These are phyloP conservation scores for Stereocaulon alpinum DNA, from an alignment of 495 filamentous ascomycete species.

Conservation along the genomic window DNA sequence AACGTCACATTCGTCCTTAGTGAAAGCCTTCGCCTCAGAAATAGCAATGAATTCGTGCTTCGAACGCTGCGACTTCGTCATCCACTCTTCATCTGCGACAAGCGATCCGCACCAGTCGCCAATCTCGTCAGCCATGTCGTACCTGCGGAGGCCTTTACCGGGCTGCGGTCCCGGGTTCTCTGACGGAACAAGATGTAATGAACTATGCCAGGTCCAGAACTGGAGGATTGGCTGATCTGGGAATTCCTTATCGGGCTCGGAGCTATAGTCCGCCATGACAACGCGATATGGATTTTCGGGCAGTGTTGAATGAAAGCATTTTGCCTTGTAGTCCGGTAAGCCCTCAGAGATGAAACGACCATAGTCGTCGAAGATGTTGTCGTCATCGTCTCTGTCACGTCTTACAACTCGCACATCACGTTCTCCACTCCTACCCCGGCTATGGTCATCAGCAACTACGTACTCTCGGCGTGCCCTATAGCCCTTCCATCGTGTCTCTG, in stretches of 20 bases:
- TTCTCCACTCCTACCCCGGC: background rate
- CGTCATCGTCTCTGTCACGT: background rate
- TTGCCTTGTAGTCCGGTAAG: background rate
- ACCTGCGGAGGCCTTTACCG: background rate
- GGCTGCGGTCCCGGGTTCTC: conserved; percentile 1
- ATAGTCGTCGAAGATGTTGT: background rate
- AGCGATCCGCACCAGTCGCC: conserved; percentile 10
- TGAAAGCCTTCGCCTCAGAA: conserved; percentile 7
- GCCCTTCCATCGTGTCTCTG: background rate
- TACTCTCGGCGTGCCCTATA: background rate
- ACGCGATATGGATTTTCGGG: conserved; percentile 5
- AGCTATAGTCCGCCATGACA: background rate
- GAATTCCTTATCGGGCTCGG: background rate
- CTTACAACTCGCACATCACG: background rate
- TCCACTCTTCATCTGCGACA: background rate
- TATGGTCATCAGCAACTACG: background rate
- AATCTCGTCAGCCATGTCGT: background rate
- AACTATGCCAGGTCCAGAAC: conserved; percentile 1
- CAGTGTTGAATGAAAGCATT: background rate
- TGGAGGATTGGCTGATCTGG: conserved; percentile 6
- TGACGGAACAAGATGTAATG: background rate
- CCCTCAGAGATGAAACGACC: background rate
- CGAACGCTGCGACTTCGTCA: background rate
- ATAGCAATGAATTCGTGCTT: conserved; percentile 4
- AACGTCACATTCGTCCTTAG: background rate